phyloP scores from a whole-genome alignment of 345 rosid genomes.

The Aurinia saxatilis region DNA sequence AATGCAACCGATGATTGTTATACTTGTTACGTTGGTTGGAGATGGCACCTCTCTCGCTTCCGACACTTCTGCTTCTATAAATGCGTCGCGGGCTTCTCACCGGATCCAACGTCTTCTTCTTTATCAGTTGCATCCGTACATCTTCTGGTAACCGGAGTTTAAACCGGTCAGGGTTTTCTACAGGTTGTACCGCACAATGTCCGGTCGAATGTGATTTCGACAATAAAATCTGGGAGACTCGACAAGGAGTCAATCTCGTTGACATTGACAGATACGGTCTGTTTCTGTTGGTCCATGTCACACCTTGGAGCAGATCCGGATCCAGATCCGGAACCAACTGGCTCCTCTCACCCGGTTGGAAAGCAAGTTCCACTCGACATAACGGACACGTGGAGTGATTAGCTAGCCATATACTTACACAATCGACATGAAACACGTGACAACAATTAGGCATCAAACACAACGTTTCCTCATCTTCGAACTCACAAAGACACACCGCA shows the following conservation, averaged over 20 bases:
- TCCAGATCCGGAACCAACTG: slow-evolving; percentile 6
- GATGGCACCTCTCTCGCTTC: slow-evolving; percentile 14
- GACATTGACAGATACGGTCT: slow-evolving; percentile 38
- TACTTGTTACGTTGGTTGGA: slow-evolving; percentile 18
- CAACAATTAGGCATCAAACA: slow-evolving; percentile 65
- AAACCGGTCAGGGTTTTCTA: slow-evolving; percentile 49
- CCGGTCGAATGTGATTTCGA: slow-evolving; percentile 69
- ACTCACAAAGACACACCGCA: slow-evolving; percentile 76
- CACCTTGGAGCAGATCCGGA: background rate
- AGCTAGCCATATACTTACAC: slow-evolving; percentile 60
- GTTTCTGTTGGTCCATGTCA: slow-evolving; percentile 18
- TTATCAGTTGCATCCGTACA: slow-evolving; percentile 29
- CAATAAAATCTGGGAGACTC: slow-evolving; percentile 26
- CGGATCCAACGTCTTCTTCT: slow-evolving; percentile 30
- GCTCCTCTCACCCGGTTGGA: slow-evolving; percentile 24
- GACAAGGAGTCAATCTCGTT: slow-evolving; percentile 36
- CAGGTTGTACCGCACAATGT: slow-evolving; percentile 41
- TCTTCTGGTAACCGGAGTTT: slow-evolving; percentile 61
- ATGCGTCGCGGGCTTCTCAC: slow-evolving; percentile 47
- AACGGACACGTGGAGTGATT: slow-evolving; percentile 71
- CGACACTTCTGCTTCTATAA: slow-evolving; percentile 41
- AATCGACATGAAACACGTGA: slow-evolving; percentile 71
- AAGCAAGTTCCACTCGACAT: slow-evolving; percentile 59
- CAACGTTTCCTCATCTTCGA: slow-evolving; percentile 61
- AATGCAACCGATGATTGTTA: slow-evolving; percentile 26